A percentile compares a stretch with the other conserved stretches of the same genome.
These are phyloP conservation scores for Fusarium sp. DNA, from an alignment of 2,329 filamentous ascomycete species.

Conservation along the genomic window DNA sequence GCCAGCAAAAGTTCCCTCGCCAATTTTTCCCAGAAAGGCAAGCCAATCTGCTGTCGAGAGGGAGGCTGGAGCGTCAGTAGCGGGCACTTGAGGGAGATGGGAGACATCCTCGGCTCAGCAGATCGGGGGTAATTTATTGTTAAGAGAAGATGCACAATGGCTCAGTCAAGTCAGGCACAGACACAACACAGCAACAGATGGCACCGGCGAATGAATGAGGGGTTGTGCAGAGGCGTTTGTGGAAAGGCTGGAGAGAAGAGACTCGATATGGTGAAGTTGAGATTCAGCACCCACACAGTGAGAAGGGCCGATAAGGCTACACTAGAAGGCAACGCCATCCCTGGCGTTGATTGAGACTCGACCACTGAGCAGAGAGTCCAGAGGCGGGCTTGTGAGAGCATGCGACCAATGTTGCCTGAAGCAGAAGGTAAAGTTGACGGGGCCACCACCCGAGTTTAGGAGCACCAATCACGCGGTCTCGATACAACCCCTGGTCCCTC, in stretches of 20 bases:
- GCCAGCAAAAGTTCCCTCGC: conserved; percentile 55
- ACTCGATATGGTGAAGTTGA: conserved; percentile 17
- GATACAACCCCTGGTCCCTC: conserved; percentile 42
- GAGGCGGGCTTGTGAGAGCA: conserved; percentile 45
- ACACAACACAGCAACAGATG: conserved; percentile 4
- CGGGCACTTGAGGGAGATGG: conserved; percentile 44
- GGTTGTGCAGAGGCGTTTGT: conserved; percentile 26
- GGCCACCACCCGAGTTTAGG: conserved; percentile 44
- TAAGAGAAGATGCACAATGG: conserved; percentile 8
- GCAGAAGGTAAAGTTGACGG: conserved; percentile 49
- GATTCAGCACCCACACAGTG: conserved; percentile 27
- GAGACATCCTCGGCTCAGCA: conserved; percentile 29
- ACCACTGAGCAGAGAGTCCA: conserved; percentile 44
- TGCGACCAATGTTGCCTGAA: conserved; percentile 49
- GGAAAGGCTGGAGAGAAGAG: conserved; percentile 7
- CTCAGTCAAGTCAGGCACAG: conserved; percentile 18
- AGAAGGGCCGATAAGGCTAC: conserved; percentile 42
- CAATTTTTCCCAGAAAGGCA: conserved; percentile 50
- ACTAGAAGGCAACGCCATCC: conserved; percentile 36
- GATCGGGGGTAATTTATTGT: conserved; percentile 11
- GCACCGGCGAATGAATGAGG: neutral
- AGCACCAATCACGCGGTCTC: conserved; percentile 47
- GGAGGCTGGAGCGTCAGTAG: conserved; percentile 40
- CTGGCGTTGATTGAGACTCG: conserved; percentile 29
- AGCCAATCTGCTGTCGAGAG: conserved; percentile 46